Base-by-base conservation (phyloP, 306 rosid species). In the Sphenostylis stenocarpa region DNA sequence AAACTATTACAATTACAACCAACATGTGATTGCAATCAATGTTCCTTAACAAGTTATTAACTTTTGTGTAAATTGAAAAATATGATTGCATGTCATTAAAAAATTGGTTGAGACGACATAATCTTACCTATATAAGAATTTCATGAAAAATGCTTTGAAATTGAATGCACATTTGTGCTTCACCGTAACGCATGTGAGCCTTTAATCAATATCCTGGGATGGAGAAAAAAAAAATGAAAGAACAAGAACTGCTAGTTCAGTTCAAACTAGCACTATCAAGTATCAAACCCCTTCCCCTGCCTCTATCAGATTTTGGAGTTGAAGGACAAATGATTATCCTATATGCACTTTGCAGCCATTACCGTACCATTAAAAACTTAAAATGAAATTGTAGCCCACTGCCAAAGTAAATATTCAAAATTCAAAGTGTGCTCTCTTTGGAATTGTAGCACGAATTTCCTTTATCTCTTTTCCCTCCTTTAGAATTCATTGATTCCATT, bases 361-460 rank as follows among this genome's bases (percentile, higher is more conserved):
- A 66, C 69, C 56, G 52, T 84, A 76, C 75, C 81, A 75, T 69
- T 33, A 62, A 75, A 76, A 75, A 87, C 74, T 72, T n/a, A 38
- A 75, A 80, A 76, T 84, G 83, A 75, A 86, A 72, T 67, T 82
- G 85, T 75, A 41, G 12, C 21, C 76, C 78, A 57, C 76, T 83
- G 69, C 58, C 79, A 81, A 85, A 83, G 76, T 66, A 39, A 23
- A 72, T 45, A n/a, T 88, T 90, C 89, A 77, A 90, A 90, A 86
- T 87, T 88, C 89, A 81, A 92, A 88, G 84, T 63, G 47, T 63
- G 70, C 83, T 81, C 74, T 82, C 85, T 85, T 87, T 88, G 85
- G 89, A 88, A 85, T 88, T 86, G 86, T 60, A 77, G 88, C 84
- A 53, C 53, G 60, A 86, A 68, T 57, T 81, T 69, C 64, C 67